Base-by-base conservation (phyloP, 2,329 filamentous ascomycete species). In the Capronia americana region DNA sequence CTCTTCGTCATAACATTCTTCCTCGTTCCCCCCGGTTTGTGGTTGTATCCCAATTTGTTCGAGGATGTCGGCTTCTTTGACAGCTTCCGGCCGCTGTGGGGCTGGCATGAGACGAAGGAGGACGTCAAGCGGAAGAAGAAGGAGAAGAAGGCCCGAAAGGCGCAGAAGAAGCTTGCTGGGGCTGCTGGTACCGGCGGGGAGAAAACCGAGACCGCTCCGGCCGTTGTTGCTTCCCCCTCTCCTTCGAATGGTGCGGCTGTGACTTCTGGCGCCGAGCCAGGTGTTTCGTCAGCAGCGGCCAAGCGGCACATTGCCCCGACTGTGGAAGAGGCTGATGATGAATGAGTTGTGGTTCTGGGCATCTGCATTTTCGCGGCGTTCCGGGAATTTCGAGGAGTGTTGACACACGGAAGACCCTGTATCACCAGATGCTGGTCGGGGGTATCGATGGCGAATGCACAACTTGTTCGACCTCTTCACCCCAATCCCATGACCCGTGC, bases 11-110 rank as follows among this genome's bases (percentile, higher is more conserved):
- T 96, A 77, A 98, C 95, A 24, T 93, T 96, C 80, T 96, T 98
- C 76, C 84, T 86, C 17, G 84, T 88, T 0, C 83, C 93, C 3
- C 95, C 95, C 2, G 95, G 95, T 74, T 84, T 99, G n/a, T 99
- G 95, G 95, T 85, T 99, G 53, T 99, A 94, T 81, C 95, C 95
- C 57, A 99, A 99, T 77, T 82, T 99, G 23, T 99, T 97, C 83
- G 95, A 99, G 78, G 95, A 99, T 77, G 95, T 99, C 30, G 96
- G 94, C 7, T 98, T 99, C 82, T 90, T 99, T 79, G 95, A 99
- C 77, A 96, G 92, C 75, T 99, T 99, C 86, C 90, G 90, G 76
- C 95, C 95, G 23, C 81, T 97, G 5, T 99, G 95, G 94, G 95
- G 92, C 67, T 99, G 95, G 95, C 95, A 99, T 79, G 93, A 97